These are phyloP conservation scores for Dimocarpus longan DNA, from an alignment of 345 rosid species.

Conservation along the genomic window DNA sequence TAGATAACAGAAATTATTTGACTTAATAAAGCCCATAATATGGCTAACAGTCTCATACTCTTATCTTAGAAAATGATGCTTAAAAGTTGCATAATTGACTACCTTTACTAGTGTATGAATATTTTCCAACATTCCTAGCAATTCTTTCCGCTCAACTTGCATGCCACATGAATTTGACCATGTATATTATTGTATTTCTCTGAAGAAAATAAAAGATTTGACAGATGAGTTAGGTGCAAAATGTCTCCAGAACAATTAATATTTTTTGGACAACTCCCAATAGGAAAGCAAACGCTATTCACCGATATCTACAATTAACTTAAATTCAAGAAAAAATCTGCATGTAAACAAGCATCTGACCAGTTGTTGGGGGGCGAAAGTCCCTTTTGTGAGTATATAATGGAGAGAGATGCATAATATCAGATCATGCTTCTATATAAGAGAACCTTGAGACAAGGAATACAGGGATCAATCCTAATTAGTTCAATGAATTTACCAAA, in stretches of 20 bases:
- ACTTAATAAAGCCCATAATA: background rate
- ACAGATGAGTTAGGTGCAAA: background rate
- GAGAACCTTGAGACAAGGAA: background rate
- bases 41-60: background rate
- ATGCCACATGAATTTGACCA: background rate
- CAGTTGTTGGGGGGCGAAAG: background rate
- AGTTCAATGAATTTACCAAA: background rate
- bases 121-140: background rate
- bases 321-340: background rate
- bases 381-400: background rate
- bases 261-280: slow-evolving; percentile 3
- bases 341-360: background rate
- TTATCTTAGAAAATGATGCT: background rate
- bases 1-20: background rate
- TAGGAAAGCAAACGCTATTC: background rate
- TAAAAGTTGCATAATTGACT: background rate
- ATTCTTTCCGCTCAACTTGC: slow-evolving; percentile 4
- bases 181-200: background rate
- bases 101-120: background rate
- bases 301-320: background rate
- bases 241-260: background rate
- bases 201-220: background rate
- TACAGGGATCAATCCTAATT: background rate
- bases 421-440: background rate
- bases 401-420: background rate